Conservation (phyloP, 176 grass and related monocot species). For the Tillandsia fasciculata region DNA sequence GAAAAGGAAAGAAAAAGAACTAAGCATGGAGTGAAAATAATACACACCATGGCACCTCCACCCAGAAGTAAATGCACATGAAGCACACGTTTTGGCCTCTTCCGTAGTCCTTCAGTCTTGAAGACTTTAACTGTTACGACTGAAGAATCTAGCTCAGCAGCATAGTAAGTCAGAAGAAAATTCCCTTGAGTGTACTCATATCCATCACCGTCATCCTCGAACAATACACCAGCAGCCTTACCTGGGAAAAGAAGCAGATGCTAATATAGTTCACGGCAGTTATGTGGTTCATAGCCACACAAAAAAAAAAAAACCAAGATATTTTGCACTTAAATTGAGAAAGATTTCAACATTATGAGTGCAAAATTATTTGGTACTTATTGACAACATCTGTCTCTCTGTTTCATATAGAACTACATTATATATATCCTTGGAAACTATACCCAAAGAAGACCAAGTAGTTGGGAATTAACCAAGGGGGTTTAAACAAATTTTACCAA, state of each 20-base stretch:
- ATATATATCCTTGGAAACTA: neutral
- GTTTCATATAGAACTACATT: too few species aligned
- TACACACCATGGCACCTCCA: slow-evolving; percentile 64
- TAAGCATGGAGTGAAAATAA: slow-evolving; percentile 4
- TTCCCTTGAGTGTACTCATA: slow-evolving; percentile 57
- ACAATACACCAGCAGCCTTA: slow-evolving; percentile 79
- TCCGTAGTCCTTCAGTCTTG: slow-evolving; percentile 64
- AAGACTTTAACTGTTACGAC: slow-evolving; percentile 50
- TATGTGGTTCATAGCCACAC: too few species aligned
- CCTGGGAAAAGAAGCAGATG: slow-evolving; percentile 28
- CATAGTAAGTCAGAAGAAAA: slow-evolving; percentile 77
- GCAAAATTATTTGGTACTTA: too few species aligned
- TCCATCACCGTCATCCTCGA: slow-evolving; percentile 87
- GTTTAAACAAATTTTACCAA: neutral
- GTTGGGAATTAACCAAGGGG: neutral
- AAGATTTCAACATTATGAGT: too few species aligned
- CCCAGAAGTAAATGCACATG: slow-evolving; percentile 68
- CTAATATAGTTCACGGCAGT: too few species aligned
- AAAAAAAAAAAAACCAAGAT: too few species aligned
- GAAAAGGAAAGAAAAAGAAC: neutral
- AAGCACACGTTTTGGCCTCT: slow-evolving; percentile 47
- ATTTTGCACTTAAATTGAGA: too few species aligned
- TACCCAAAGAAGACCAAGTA: neutral
- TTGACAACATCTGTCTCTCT: too few species aligned
- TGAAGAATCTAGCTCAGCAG: slow-evolving; percentile 52